phyloP scores from a whole-genome alignment of 148 eudicot species.

The Selenicereus undatus region DNA sequence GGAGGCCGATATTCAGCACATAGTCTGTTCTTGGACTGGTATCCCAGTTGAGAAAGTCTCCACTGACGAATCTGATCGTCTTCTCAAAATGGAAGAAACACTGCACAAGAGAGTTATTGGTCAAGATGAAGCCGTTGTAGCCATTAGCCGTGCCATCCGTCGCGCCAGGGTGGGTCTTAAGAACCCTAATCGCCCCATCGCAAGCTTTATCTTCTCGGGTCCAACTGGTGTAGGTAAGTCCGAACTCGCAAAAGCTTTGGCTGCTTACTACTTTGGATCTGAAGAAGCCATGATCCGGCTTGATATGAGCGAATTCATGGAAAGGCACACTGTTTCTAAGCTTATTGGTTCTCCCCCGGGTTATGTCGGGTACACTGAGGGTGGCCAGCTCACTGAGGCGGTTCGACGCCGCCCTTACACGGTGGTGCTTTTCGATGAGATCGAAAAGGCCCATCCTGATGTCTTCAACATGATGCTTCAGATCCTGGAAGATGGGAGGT shows the following conservation, averaged over 20 bases:
- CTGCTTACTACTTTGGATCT: slow-evolving; percentile 88
- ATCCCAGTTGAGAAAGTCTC: slow-evolving; percentile 90
- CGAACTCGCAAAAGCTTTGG: slow-evolving; percentile 79
- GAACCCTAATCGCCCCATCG: slow-evolving; percentile 86
- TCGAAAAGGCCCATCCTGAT: slow-evolving; percentile 92
- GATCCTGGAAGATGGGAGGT: slow-evolving; percentile 89
- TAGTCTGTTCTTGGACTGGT: slow-evolving; percentile 92
- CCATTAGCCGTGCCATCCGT: slow-evolving; percentile 86
- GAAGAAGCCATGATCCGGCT: slow-evolving; percentile 92
- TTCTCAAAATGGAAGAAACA: slow-evolving; percentile 85
- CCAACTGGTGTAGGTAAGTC: slow-evolving; percentile 96
- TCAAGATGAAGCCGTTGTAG: slow-evolving; percentile 92
- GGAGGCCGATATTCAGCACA: slow-evolving; percentile 81
- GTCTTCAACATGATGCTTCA: slow-evolving; percentile 97
- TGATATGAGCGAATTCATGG: slow-evolving; percentile 96
- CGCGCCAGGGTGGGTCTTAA: slow-evolving; percentile 94
- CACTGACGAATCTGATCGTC: slow-evolving; percentile 83
- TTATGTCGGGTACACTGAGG: slow-evolving; percentile 87
- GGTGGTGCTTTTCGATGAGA: slow-evolving; percentile 83
- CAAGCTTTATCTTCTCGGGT: slow-evolving; percentile 89
- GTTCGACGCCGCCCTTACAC: slow-evolving; percentile 86
- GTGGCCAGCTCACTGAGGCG: slow-evolving; percentile 92
- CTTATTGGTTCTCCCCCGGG: slow-evolving; percentile 96
- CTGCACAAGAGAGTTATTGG: slow-evolving; percentile 78
- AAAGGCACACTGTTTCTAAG: slow-evolving; percentile 81